Conservation (phyloP, 2,329 filamentous ascomycete species). For the Colletotrichum nymphaeae region DNA sequence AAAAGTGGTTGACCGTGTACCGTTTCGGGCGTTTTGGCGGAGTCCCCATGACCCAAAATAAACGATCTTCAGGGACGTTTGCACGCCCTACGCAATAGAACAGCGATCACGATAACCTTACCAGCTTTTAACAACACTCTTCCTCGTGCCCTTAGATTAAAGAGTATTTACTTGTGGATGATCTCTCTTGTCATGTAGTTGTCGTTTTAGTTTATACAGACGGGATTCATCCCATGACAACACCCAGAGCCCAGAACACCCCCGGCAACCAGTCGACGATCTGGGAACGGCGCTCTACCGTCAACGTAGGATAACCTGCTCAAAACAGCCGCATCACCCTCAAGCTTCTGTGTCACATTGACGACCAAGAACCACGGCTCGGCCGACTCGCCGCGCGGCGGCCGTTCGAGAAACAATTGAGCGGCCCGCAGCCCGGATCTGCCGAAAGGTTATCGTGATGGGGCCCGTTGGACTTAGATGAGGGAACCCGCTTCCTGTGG, state of each 20-base stretch:
- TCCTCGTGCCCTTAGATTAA: not conserved
- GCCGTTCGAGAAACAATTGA: not conserved
- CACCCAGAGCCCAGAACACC: not conserved
- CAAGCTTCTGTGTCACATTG: not conserved
- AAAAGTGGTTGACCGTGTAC: not conserved
- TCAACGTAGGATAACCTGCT: not conserved
- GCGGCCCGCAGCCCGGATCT: not conserved
- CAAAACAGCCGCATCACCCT: not conserved
- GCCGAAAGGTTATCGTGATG: constrained; percentile 3
- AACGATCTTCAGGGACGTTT: not conserved
- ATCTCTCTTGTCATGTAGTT: not conserved
- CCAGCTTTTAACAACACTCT: not conserved
- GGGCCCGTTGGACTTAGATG: constrained; percentile 5
- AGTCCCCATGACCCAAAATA: not conserved
- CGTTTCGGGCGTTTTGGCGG: not conserved
- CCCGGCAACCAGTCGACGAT: not conserved
- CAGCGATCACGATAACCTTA: not conserved
- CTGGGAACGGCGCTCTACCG: not conserved
- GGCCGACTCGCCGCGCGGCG: not conserved
- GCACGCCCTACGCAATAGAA: not conserved
- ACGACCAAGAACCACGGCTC: not conserved
- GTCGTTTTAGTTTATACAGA: no score
- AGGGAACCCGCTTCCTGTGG: not conserved
- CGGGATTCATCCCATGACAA: not conserved
- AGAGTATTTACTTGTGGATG: not conserved